A percentile compares a stretch with the other conserved stretches of the same genome.
phyloP scores from a whole-genome alignment of 768 basidiomycete species.

The Amanita exitialis region DNA sequence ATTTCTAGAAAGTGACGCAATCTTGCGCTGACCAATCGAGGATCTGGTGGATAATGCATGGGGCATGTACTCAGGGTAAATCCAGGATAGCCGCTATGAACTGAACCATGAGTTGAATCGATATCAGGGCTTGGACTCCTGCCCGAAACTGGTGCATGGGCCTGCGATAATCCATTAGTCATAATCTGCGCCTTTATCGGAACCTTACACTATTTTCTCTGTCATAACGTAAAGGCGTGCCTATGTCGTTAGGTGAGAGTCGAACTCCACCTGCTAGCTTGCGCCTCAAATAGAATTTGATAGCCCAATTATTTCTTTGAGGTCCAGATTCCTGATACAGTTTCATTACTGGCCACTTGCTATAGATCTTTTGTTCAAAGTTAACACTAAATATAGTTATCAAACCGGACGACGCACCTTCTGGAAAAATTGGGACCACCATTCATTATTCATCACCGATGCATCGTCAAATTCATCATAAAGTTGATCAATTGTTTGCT shows the following conservation, averaged over 20 bases:
- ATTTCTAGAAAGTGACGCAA: slow-evolving; percentile 12
- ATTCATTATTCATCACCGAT: background rate
- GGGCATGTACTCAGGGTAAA: slow-evolving; percentile 10
- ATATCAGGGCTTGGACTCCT: background rate
- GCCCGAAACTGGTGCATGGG: background rate
- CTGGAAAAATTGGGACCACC: background rate
- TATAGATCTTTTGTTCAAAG: background rate
- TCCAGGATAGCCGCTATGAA: background rate
- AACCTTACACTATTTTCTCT: background rate
- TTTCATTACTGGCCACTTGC: background rate
- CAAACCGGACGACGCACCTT: background rate
- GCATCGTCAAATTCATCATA: background rate
- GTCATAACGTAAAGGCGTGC: background rate
- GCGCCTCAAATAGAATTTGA: slow-evolving; percentile 14
- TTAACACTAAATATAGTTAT: background rate
- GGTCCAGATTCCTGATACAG: background rate
- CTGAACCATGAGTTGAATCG: background rate
- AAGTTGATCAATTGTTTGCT: slow-evolving; percentile 3
- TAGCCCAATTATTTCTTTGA: slow-evolving; percentile 16
- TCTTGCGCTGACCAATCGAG: slow-evolving; percentile 4
- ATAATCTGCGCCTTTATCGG: background rate
- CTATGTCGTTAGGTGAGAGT: background rate
- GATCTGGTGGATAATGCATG: slow-evolving; percentile 10
- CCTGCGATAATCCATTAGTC: background rate
- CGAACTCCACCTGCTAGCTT: slow-evolving; percentile 5